phyloP scores from a whole-genome alignment of 2,329 filamentous ascomycete genomes.

The Corynespora cassiicola region DNA sequence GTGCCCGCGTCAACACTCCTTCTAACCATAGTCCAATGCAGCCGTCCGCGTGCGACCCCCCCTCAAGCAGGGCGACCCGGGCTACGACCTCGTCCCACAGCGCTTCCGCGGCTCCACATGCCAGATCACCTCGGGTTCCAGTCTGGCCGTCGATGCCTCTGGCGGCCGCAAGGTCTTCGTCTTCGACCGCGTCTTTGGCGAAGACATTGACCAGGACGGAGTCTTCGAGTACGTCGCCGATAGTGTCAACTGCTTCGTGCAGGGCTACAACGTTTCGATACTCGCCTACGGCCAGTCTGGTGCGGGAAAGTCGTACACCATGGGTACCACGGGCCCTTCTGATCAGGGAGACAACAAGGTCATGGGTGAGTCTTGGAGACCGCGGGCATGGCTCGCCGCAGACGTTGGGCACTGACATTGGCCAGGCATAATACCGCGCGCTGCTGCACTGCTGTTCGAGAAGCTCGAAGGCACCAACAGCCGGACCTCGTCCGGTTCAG shows the following conservation, averaged over 20 bases:
- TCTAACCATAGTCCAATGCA: conserved; percentile 51
- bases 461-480: conserved; percentile 70
- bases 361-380: conserved; percentile 73
- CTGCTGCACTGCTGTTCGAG: conserved; percentile 85
- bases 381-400: neutral
- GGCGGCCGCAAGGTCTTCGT: conserved; percentile 95
- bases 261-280: conserved; percentile 98
- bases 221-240: conserved; percentile 94
- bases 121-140: conserved; percentile 85
- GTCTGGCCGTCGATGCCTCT: conserved; percentile 84
- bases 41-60: conserved; percentile 93
- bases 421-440: conserved; percentile 93
- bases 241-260: conserved; percentile 86
- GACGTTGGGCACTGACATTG: conserved; percentile 20
- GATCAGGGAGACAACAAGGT: conserved; percentile 74
- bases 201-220: conserved; percentile 83
- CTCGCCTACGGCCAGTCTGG: conserved; percentile 97
- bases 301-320: conserved; percentile 97
- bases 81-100: conserved; percentile 93
- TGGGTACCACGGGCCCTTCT: conserved; percentile 88
- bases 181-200: conserved; percentile 91
- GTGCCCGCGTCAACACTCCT: conserved; percentile 7
- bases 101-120: conserved; percentile 93
- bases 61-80: conserved; percentile 81
- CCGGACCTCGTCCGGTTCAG: conserved; percentile 75